Percentiles rank a stretch among this genome's conserved stretches.
phyloP scores from a whole-genome alignment of 2,329 filamentous ascomycete genomes.

The Nemania abortiva region DNA sequence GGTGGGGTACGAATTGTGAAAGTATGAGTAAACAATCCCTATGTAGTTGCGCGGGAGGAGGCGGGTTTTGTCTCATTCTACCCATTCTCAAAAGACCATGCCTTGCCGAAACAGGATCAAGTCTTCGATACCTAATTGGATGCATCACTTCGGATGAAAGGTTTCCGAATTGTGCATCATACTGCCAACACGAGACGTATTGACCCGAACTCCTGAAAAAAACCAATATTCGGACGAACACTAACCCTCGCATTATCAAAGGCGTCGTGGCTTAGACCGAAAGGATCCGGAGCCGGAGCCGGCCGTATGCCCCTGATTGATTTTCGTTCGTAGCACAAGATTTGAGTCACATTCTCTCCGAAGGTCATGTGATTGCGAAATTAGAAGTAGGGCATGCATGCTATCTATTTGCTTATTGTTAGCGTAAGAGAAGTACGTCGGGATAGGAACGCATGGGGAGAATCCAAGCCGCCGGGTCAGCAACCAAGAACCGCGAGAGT shows the following conservation, averaged over 20 bases:
- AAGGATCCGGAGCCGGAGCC: background rate
- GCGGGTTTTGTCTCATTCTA: background rate
- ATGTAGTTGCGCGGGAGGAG: background rate
- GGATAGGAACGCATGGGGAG: background rate
- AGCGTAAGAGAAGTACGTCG: constrained; percentile 3
- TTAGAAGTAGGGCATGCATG: constrained; percentile 12
- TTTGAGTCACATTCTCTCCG: constrained; percentile 9
- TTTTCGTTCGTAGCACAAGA: constrained; percentile 21
- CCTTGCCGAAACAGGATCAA: background rate
- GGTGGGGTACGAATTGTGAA: background rate
- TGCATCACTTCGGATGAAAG: background rate
- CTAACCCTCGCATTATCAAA: background rate
- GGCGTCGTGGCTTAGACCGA: constrained; percentile 7
- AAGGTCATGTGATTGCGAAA: constrained; percentile 19
- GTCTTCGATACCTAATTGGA: background rate
- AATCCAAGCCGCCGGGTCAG: background rate
- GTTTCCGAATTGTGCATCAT: background rate
- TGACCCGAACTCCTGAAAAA: background rate
- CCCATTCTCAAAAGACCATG: background rate
- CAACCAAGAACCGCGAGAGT: background rate
- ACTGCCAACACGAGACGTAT: background rate
- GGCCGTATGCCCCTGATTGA: background rate
- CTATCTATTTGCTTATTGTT: background rate
- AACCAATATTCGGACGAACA: constrained; percentile 1
- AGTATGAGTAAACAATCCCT: background rate